A percentile compares a stretch with the other conserved stretches of the same genome.
These are phyloP conservation scores for Glebionis coronaria DNA, from an alignment of 129 eudicot genomes.

Conservation along the genomic window DNA sequence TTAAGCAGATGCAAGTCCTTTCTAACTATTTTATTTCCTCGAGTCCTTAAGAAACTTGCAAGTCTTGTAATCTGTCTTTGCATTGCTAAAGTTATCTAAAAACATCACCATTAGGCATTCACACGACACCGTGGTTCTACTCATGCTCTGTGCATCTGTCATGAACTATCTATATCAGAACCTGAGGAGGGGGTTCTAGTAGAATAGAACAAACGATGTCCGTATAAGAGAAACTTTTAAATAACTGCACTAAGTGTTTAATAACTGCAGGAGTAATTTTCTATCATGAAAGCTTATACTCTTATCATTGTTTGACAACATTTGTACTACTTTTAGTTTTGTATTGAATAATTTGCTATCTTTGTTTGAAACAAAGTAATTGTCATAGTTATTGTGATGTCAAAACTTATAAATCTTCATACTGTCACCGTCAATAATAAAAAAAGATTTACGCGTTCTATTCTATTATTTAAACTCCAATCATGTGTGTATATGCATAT, in stretches of 20 bases:
- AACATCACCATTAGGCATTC: too few species aligned
- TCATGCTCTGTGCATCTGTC: too few species aligned
- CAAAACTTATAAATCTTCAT: neutral
- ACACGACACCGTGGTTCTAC: too few species aligned
- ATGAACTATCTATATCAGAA: too few species aligned
- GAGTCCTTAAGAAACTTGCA: too few species aligned
- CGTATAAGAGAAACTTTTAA: too few species aligned
- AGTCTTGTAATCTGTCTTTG: too few species aligned
- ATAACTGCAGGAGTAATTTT: neutral
- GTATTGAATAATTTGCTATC: neutral
- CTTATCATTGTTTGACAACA: constrained; percentile 14
- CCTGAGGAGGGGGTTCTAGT: too few species aligned
- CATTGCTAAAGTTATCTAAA: too few species aligned
- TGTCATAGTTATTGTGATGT: neutral
- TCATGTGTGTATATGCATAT: neutral
- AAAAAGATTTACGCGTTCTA: constrained; percentile 8
- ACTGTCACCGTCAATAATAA: constrained; percentile 3
- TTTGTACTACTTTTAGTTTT: neutral
- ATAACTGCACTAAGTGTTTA: neutral
- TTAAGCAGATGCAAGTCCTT: too few species aligned
- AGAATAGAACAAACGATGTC: too few species aligned
- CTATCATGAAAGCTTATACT: neutral
- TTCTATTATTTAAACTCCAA: constrained; percentile 1
- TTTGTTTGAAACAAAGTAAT: neutral
- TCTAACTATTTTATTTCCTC: too few species aligned